phyloP scores from a whole-genome alignment of 768 basidiomycete species.

The Austroboletus eburneus region DNA sequence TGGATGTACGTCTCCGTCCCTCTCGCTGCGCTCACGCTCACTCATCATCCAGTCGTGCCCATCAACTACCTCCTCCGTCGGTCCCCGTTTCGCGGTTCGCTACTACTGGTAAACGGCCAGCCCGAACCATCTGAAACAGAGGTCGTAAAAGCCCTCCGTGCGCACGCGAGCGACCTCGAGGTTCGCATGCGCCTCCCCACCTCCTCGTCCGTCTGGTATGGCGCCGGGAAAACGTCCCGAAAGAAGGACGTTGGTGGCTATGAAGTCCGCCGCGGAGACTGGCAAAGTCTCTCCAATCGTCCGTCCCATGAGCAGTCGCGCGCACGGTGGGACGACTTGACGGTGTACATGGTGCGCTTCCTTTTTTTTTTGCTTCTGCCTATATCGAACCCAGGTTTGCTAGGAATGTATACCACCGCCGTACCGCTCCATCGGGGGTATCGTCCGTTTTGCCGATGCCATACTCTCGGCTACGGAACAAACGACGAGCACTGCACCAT shows the following conservation, averaged over 20 bases:
- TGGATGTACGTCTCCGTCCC: slow-evolving; percentile 43
- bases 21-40: slow-evolving; percentile 1
- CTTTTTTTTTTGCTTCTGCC: neutral
- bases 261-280: slow-evolving; percentile 57
- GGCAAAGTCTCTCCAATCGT: slow-evolving; percentile 26
- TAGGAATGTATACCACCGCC: slow-evolving; percentile 70
- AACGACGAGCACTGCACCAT: neutral
- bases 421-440: slow-evolving; percentile 47
- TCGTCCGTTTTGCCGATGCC: slow-evolving; percentile 42
- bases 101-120: neutral
- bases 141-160: slow-evolving; percentile 58
- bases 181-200: slow-evolving; percentile 51
- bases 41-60: slow-evolving; percentile 69
- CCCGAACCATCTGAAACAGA: slow-evolving; percentile 37
- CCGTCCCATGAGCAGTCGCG: slow-evolving; percentile 28
- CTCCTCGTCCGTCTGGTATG: slow-evolving; percentile 37
- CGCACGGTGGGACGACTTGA: slow-evolving; percentile 58
- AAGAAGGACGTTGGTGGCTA: slow-evolving; percentile 49
- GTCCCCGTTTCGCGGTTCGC: slow-evolving; percentile 26
- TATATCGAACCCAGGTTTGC: neutral
- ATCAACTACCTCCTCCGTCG: slow-evolving; percentile 50
- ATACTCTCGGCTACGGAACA: slow-evolving; percentile 26
- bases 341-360: slow-evolving; percentile 57
- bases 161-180: slow-evolving; percentile 48
- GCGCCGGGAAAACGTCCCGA: slow-evolving; percentile 24